Conservation (phyloP, 2,329 filamentous ascomycete species). For the Calonectria naviculata region DNA sequence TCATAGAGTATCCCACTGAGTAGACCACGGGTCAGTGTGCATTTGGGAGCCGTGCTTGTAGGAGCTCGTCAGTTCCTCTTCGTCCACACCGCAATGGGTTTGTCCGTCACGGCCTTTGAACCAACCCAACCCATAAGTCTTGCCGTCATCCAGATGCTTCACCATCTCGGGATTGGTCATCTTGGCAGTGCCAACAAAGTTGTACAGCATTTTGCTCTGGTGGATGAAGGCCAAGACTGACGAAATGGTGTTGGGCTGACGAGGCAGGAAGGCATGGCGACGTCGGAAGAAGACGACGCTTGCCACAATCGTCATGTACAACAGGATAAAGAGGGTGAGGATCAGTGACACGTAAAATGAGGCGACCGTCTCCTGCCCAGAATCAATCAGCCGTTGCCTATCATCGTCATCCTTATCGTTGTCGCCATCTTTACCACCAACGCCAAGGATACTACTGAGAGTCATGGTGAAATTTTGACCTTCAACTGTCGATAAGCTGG, state of each 20-base stretch:
- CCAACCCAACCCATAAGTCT: conserved; percentile 81
- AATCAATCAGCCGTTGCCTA: conserved; percentile 43
- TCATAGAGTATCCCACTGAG: conserved; percentile 51
- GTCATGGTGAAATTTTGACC: conserved; percentile 66
- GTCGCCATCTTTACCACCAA: not conserved
- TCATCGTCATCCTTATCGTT: conserved; percentile 26
- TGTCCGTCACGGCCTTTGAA: conserved; percentile 79
- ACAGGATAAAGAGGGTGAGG: conserved; percentile 71
- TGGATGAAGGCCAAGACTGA: conserved; percentile 82
- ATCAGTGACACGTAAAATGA: conserved; percentile 76
- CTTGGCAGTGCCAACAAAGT: conserved; percentile 78
- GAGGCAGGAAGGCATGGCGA: conserved; percentile 77
- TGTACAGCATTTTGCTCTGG: conserved; percentile 82
- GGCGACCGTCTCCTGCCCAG: conserved; percentile 68
- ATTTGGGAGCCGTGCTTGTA: conserved; percentile 73
- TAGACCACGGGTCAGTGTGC: conserved; percentile 62
- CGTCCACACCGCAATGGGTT: conserved; percentile 81
- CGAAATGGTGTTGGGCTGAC: conserved; percentile 83
- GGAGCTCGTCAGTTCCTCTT: conserved; percentile 74
- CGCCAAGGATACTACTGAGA: conserved; percentile 21
- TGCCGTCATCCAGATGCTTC: conserved; percentile 65
- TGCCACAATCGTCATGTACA: conserved; percentile 72
- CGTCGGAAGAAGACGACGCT: conserved; percentile 70
- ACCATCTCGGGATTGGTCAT: conserved; percentile 72
- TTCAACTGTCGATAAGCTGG: conserved; percentile 73